These are phyloP conservation scores for Botryotinia narcissicola DNA, from an alignment of 2,329 filamentous ascomycete species.

Conservation along the genomic window DNA sequence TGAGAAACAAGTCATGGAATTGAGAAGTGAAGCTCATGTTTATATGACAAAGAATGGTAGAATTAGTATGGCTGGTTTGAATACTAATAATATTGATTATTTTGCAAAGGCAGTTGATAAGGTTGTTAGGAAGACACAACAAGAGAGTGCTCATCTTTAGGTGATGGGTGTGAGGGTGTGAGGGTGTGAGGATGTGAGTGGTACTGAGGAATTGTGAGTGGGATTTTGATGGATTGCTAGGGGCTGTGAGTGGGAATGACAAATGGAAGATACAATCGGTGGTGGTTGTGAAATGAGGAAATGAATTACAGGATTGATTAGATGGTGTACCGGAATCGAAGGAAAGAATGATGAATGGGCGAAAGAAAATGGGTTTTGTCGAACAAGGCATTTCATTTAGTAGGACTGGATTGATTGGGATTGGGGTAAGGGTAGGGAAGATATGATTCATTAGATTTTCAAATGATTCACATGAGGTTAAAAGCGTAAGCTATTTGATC, in stretches of 20 bases:
- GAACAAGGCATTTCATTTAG: not conserved
- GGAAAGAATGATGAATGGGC: not conserved
- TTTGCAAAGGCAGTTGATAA: constrained; percentile 86
- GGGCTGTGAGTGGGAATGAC: too few species aligned
- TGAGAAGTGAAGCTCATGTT: constrained; percentile 69
- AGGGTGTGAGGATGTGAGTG: too few species aligned
- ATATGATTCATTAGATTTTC: not conserved
- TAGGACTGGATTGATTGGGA: not conserved
- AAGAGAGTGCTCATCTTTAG: constrained; percentile 19
- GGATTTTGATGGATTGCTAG: too few species aligned
- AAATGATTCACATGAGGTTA: not conserved
- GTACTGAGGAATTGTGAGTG: too few species aligned
- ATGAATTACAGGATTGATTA: too few species aligned
- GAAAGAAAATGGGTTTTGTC: not conserved
- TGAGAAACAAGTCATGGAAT: constrained; percentile 69
- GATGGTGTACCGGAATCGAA: not conserved
- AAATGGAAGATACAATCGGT: too few species aligned
- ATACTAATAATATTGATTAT: constrained; percentile 88
- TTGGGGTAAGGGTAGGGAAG: not conserved
- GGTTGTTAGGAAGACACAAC: constrained; percentile 55
- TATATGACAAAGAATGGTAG: constrained; percentile 98
- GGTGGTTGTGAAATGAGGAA: too few species aligned
- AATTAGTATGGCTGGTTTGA: constrained; percentile 97
- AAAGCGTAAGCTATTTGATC: not conserved
- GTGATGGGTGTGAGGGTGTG: too few species aligned